phyloP scores from a whole-genome alignment of 495 filamentous ascomycete species.

The Neurospora discreta region DNA sequence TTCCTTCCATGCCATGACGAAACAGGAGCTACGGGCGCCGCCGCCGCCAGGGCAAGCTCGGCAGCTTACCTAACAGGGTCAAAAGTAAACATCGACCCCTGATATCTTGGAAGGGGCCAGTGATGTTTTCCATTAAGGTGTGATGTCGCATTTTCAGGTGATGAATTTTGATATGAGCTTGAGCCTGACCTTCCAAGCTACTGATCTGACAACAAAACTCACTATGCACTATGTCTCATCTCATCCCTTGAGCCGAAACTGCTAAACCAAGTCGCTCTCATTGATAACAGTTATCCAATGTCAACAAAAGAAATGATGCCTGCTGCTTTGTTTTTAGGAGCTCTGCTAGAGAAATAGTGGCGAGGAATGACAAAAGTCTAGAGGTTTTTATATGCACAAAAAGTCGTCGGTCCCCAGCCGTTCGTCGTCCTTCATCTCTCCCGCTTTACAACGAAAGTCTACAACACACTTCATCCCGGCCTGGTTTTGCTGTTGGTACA shows the following conservation, averaged over 20 bases:
- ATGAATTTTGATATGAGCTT: not conserved
- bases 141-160: not conserved
- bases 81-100: not conserved
- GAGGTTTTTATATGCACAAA: slow-evolving; percentile 40
- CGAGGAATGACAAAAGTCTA: slow-evolving; percentile 24
- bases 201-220: not conserved
- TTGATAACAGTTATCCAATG: not conserved
- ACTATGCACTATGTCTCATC: not conserved
- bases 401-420: slow-evolving; percentile 12
- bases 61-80: not conserved
- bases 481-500: not conserved
- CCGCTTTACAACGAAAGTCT: not conserved
- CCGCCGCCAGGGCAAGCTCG: not conserved
- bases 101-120: not conserved
- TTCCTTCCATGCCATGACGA: not conserved
- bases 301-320: not conserved
- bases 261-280: not conserved
- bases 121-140: not conserved
- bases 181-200: not conserved
- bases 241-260: not conserved
- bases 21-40: not conserved
- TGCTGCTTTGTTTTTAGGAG: not conserved
- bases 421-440: not conserved
- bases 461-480: not conserved
- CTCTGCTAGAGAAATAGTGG: slow-evolving; percentile 6